A percentile compares a stretch with the other conserved stretches of the same genome.
These are phyloP conservation scores for Tylopilus sp. DNA, from an alignment of 1,284 basidiomycete genomes.

Conservation along the genomic window DNA sequence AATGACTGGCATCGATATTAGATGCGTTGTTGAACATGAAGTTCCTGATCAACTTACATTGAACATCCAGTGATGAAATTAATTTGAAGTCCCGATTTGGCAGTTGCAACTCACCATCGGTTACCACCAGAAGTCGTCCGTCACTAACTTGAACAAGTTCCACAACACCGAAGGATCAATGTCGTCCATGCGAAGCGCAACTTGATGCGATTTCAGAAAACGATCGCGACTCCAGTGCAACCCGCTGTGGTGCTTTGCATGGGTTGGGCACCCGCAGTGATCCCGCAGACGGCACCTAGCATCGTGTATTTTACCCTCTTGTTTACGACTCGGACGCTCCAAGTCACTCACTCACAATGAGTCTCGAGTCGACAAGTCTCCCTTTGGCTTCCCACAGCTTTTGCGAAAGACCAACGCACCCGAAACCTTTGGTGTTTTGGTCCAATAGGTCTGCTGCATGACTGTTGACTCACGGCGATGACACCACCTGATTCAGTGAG, in stretches of 20 bases:
- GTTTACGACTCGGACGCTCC: slow-evolving; percentile 45
- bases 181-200: too few species aligned
- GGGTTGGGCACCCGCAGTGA: slow-evolving; percentile 45
- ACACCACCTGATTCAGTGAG: too few species aligned
- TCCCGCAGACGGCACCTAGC: slow-evolving; percentile 35
- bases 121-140: too few species aligned
- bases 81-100: too few species aligned
- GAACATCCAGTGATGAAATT: too few species aligned
- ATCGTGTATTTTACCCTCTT: slow-evolving; percentile 24
- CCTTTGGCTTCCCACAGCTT: slow-evolving; percentile 49
- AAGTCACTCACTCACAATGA: slow-evolving; percentile 25
- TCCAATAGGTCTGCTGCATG: slow-evolving; percentile 55
- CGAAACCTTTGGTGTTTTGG: slow-evolving; percentile 57
- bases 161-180: too few species aligned
- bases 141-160: too few species aligned
- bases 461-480: not conserved
- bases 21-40: slow-evolving; percentile 38
- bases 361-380: not conserved
- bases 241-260: slow-evolving; percentile 43
- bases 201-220: too few species aligned
- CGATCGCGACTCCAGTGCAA: too few species aligned
- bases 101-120: too few species aligned
- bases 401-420: slow-evolving; percentile 66
- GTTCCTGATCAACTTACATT: too few species aligned
- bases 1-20: slow-evolving; percentile 37